phyloP scores from a whole-genome alignment of 306 rosid species.

The Fragaria iinumae region DNA sequence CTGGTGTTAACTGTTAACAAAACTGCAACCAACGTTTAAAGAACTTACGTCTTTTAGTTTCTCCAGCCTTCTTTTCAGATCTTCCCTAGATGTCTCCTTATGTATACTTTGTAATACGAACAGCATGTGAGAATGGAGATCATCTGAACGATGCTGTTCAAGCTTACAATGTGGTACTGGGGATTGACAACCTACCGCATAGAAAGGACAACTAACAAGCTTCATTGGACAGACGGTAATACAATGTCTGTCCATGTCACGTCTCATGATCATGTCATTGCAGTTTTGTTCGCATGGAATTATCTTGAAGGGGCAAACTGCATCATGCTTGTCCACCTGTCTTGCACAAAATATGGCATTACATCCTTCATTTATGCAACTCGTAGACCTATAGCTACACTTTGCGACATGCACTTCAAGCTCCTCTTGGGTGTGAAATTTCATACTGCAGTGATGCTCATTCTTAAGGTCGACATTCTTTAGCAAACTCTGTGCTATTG shows the following conservation, averaged over 20 bases:
- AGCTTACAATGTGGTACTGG: conserved; percentile 51
- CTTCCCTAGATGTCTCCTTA: conserved; percentile 54
- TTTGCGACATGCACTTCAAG: conserved; percentile 43
- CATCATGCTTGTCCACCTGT: conserved; percentile 60
- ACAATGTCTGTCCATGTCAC: conserved; percentile 91
- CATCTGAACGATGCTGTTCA: conserved; percentile 50
- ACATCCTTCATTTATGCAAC: conserved; percentile 67
- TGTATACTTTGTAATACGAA: conserved; percentile 49
- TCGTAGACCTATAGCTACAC: conserved; percentile 56
- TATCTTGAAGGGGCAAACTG: conserved; percentile 72
- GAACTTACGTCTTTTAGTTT: conserved; percentile 58
- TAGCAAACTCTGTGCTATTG: conserved; percentile 42
- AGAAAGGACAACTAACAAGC: conserved; percentile 80
- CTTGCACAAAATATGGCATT: conserved; percentile 50
- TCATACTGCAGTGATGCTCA: conserved; percentile 53
- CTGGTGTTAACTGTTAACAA: not conserved
- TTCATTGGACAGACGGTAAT: conserved; percentile 84
- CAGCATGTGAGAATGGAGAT: conserved; percentile 54
- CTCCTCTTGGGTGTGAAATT: conserved; percentile 43
- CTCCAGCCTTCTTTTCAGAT: conserved; percentile 47
- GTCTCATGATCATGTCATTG: conserved; percentile 57
- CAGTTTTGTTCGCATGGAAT: conserved; percentile 82
- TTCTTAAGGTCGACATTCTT: conserved; percentile 74
- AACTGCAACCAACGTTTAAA: not conserved
- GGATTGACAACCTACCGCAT: conserved; percentile 66